Base-by-base conservation (phyloP, 352 stramenopile species). In the Globisporangium paddicum region DNA sequence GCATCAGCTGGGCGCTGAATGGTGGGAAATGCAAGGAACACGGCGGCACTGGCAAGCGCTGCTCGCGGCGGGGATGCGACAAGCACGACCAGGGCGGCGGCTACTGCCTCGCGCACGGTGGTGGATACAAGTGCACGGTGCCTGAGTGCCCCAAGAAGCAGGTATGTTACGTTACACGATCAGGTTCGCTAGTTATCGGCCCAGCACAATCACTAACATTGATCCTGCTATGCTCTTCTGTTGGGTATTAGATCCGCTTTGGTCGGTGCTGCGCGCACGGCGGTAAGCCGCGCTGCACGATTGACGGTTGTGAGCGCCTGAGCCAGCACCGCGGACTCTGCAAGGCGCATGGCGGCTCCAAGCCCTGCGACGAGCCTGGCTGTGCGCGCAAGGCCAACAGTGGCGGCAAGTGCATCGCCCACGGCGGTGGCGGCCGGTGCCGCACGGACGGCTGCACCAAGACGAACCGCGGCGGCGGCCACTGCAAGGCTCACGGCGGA, bases 21-120 rank as follows among this genome's bases (percentile, higher is more conserved):
- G 77, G 73, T 11, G 80, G 79, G 18, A 73, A 70, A n/a, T 93
- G 83, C 64, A 90, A 90, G 57, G 72, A 89, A 14, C 83, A 93
- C 62, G 80, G 82, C 21, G 80, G 79, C 46, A 77, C 71, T 18
- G 83, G 83, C 21, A 85, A 86, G 58, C 80, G 83, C 44, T 93
- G 84, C 67, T 83, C 70, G 14, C 60, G 58, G 55, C 67, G 73
- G 54, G 79, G 72, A 5, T 93, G 84, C 46, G 78, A 87, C 30
- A 93, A 91, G 64, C 80, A 87, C 50, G 81, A 93, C 59, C 81
- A 90, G 70, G 84, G 84, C 47, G 84, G 84, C 8, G 84, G 84
- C 16, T 86, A 69, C 34, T 93, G 84, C 42, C 76, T 91, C 51
- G 67, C 79, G 26, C 84, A 93, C 42, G 84, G 84, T 40, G 84